phyloP scores from a whole-genome alignment of 2,329 filamentous ascomycete species.

The Colletotrichum chrysophilum region DNA sequence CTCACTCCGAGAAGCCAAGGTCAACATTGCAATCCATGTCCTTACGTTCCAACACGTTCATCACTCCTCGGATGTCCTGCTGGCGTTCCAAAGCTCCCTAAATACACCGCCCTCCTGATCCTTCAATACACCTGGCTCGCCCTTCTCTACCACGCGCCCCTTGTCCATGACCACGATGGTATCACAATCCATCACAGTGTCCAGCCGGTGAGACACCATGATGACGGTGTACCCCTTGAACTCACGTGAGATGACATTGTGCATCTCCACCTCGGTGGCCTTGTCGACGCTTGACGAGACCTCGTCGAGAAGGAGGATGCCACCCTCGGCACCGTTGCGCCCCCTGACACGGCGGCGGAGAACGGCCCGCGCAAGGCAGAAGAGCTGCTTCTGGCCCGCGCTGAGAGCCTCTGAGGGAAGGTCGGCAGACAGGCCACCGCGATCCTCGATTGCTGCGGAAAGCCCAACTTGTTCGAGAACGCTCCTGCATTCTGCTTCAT shows the following conservation, averaged over 20 bases:
- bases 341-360: conserved; percentile 43
- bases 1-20: not conserved
- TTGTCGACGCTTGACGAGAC: conserved; percentile 37
- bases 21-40: not conserved
- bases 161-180: conserved; percentile 47
- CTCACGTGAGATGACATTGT: conserved; percentile 32
- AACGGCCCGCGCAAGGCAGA: conserved; percentile 66
- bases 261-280: conserved; percentile 36
- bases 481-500: conserved; percentile 34
- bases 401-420: conserved; percentile 56
- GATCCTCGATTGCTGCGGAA: conserved; percentile 32
- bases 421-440: conserved; percentile 36
- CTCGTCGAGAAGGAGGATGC: conserved; percentile 38
- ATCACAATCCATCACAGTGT: conserved; percentile 53
- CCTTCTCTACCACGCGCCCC: conserved; percentile 42
- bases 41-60: not conserved
- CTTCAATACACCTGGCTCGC: not conserved
- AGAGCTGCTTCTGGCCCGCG: conserved; percentile 68
- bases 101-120: not conserved
- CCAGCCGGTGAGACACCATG: conserved; percentile 41
- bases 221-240: conserved; percentile 51
- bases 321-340: conserved; percentile 2
- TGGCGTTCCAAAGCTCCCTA: conserved; percentile 6
- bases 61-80: not conserved
- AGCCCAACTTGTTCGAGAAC: conserved; percentile 41